A percentile compares a stretch with the other conserved stretches of the same genome.
Conservation (phyloP, 139 green algal genomes). For the Dunaliella sp. region DNA sequence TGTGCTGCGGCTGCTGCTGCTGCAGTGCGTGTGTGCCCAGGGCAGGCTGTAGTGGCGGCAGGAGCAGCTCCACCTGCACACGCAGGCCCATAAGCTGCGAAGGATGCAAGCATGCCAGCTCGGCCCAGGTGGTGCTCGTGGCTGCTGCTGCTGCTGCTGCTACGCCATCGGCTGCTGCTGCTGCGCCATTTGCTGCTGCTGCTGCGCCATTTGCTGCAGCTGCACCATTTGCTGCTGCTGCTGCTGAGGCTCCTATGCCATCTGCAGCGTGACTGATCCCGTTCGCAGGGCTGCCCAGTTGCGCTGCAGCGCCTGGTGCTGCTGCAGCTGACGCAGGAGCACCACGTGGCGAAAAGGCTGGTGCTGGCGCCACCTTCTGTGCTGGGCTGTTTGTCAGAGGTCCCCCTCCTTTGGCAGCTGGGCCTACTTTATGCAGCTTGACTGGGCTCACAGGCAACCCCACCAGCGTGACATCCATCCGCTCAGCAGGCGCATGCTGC, state of each 20-base stretch:
- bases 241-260: too few relatives aligned
- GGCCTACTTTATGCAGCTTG: not conserved
- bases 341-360: too few relatives aligned
- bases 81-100: not conserved
- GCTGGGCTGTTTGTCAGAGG: too few relatives aligned
- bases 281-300: too few relatives aligned
- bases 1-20: not conserved
- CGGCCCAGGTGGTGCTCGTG: not conserved
- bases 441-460: not conserved
- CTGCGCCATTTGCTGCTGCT: not conserved
- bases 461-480: not conserved
- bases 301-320: too few relatives aligned
- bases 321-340: too few relatives aligned
- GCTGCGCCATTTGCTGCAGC: too few relatives aligned
- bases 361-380: too few relatives aligned
- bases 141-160: not conserved
- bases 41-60: not conserved
- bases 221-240: too few relatives aligned
- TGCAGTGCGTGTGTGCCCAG: not conserved
- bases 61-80: not conserved
- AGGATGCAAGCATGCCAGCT: not conserved
- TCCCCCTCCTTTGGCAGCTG: not conserved
- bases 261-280: too few relatives aligned
- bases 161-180: not conserved
- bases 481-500: not conserved